Evolutionary conservation across 2,329 filamentous ascomycete genomes (phyloP), one percentile per base, ranked within the genome.

Genomic region (Talaromyces amestolkiae): DNA sequence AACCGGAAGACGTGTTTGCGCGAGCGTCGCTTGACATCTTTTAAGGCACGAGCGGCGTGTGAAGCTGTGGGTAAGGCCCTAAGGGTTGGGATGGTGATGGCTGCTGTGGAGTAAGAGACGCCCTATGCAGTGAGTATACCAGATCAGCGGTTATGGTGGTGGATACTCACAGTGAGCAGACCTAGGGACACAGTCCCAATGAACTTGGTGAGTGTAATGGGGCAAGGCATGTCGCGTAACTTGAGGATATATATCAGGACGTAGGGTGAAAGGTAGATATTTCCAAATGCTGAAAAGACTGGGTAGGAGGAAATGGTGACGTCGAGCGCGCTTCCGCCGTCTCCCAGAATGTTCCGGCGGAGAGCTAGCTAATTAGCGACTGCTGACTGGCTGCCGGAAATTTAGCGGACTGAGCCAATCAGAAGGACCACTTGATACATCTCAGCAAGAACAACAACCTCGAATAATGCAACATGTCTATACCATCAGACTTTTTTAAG

Each of bases 111-210:
- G 81, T 94, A 96, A 61, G 93, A 96, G 66, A 95, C 86, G 78
- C 94, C 94, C 94, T 97, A 72, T 60, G 51, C 58, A 15, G 56
- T 65, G n/a, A 49, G 37, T 37, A 37, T 10, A 35, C 24, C 53
- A 66, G 63, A 24, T 13, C 47, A 31, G 24, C 15, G 3, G 13
- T 53, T 56, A 56, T 43, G 31, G n/a, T 37, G n/a, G 54, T 39
- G 67, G 83, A 90, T 37, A 47, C 45, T 73, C 86, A 96, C 93
- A 66, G 93, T 97, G 77, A 96, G 81, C 65, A 97, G 85, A 69
- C 94, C 94, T 65, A 97, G 85, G 72, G 91, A 94, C 70, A 96
- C 87, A 61, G 92, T 96, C 74, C 94, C 94, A 71, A 97, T 90
- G 77, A 97, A 97, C 82, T 98, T 97, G 81, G 91, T 87, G 77